Evolutionary conservation across 2,329 filamentous ascomycete species (phyloP).

Genomic region (Fusarium sp.): DNA sequence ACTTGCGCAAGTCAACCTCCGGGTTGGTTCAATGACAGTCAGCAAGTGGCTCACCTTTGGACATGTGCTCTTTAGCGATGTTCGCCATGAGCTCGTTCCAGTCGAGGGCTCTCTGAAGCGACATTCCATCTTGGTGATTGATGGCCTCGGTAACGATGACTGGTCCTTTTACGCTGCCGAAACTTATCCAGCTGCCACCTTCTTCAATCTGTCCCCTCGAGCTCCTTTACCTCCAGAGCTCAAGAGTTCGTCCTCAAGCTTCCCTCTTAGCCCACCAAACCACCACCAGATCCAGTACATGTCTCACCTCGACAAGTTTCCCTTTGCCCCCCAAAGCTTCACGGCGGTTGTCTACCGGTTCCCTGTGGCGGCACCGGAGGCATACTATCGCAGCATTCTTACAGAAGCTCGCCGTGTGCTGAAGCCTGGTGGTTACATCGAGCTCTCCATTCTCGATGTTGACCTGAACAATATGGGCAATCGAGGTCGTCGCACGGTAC

Average conservation of each 20-base stretch:
- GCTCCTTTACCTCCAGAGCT: constrained; percentile 62
- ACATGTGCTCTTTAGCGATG: constrained; percentile 84
- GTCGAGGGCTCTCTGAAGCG: constrained; percentile 53
- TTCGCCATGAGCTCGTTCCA: constrained; percentile 75
- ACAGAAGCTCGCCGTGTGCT: constrained; percentile 82
- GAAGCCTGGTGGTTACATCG: constrained; percentile 82
- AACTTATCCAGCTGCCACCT: constrained; percentile 78
- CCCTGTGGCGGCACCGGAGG: constrained; percentile 75
- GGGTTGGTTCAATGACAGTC: constrained; percentile 84
- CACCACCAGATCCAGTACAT: constrained; percentile 80
- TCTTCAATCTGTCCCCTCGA: constrained; percentile 79
- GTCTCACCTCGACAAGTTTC: constrained; percentile 74
- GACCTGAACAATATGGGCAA: constrained; percentile 87
- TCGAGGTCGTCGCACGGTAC: constrained; percentile 74
- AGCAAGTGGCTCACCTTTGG: constrained; percentile 91
- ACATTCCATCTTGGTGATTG: constrained; percentile 79
- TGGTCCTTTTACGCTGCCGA: constrained; percentile 90
- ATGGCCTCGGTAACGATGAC: constrained; percentile 87
- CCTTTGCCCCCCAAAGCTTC: constrained; percentile 82
- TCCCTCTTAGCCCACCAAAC: constrained; percentile 72
- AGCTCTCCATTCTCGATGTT: constrained; percentile 81
- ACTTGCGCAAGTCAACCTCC: constrained; percentile 78
- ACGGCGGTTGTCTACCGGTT: constrained; percentile 82
- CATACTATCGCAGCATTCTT: constrained; percentile 77
- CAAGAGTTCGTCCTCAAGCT: constrained; percentile 56